These are phyloP conservation scores for Boechera divaricarpa DNA, from an alignment of 345 rosid species.

Conservation along the genomic window DNA sequence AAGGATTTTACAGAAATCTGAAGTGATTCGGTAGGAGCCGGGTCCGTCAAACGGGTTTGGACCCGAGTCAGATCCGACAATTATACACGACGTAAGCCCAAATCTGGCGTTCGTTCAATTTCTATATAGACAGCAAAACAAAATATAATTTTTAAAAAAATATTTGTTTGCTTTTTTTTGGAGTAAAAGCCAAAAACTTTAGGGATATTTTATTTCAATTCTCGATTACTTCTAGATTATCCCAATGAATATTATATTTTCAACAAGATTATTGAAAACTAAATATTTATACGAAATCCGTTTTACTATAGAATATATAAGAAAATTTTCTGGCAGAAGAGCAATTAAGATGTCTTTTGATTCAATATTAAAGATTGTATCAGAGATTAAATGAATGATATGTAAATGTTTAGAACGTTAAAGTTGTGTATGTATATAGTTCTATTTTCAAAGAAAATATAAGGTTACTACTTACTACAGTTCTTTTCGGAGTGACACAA, in stretches of 20 bases:
- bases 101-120: background rate
- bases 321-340: background rate
- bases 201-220: no score
- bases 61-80: background rate
- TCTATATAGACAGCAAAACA: background rate
- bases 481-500: no score
- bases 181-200: no score
- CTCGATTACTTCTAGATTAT: no score
- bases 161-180: no score
- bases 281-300: background rate
- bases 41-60: slow-evolving; percentile 8
- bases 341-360: background rate
- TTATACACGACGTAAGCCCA: background rate
- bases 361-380: background rate
- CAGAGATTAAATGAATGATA: background rate
- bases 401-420: background rate
- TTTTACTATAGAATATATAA: no score
- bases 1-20: slow-evolving; percentile 17
- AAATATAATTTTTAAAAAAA: no score
- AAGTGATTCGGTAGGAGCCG: background rate
- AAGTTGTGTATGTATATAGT: no score
- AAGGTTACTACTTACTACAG: no score
- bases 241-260: background rate
- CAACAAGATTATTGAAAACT: background rate
- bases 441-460: no score